phyloP scores from a whole-genome alignment of 345 rosid species.

The Eucalyptus regnans region DNA sequence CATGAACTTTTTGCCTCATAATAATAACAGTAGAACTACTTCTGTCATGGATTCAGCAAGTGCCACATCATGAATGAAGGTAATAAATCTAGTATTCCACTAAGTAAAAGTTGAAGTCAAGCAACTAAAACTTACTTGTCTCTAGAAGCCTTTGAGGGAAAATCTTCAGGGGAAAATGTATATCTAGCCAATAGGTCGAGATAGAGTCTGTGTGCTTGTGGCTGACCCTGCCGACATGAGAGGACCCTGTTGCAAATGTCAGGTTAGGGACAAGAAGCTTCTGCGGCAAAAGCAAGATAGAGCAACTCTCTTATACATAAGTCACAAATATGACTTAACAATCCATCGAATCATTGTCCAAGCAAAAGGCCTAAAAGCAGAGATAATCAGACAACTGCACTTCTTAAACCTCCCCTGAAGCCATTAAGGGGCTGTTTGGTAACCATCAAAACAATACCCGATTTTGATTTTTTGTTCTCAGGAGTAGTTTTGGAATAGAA shows the following conservation, averaged over 20 bases:
- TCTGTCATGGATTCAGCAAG: neutral
- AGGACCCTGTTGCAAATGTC: slow-evolving; percentile 13
- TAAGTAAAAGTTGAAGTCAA: neutral
- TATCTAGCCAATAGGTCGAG: slow-evolving; percentile 33
- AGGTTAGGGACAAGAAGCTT: neutral
- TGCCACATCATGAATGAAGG: neutral
- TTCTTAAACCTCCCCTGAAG: neutral
- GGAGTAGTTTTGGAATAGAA: too few species aligned
- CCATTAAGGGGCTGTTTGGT: neutral
- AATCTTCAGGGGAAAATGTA: slow-evolving; percentile 12
- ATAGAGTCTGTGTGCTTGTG: slow-evolving; percentile 38
- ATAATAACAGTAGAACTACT: neutral
- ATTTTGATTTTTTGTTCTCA: too few species aligned
- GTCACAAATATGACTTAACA: neutral
- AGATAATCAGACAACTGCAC: neutral
- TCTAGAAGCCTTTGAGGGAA: slow-evolving; percentile 7
- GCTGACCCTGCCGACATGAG: slow-evolving; percentile 36
- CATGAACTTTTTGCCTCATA: neutral
- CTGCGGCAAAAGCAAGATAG: neutral
- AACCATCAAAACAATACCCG: too few species aligned
- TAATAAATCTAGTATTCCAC: neutral
- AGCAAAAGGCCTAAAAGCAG: neutral
- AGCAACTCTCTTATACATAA: neutral
- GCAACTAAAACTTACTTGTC: slow-evolving; percentile 10
- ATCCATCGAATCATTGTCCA: neutral